These are phyloP conservation scores for Pichia inconspicua DNA, from an alignment of 1,139 yeast species.

Conservation along the genomic window DNA sequence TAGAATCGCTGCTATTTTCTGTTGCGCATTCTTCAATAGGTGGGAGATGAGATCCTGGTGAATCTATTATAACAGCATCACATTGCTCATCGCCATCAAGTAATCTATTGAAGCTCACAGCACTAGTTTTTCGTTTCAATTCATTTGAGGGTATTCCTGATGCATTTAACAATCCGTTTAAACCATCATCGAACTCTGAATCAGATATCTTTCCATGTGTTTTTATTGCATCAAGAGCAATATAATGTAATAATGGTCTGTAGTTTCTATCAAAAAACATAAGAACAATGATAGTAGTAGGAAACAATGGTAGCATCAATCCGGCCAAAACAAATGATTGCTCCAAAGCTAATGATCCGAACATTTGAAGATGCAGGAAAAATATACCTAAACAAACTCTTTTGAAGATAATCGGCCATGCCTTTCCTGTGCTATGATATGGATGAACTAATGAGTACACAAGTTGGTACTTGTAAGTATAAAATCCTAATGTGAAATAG, in stretches of 20 bases:
- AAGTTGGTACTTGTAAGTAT: conserved; percentile 58
- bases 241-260: conserved; percentile 50
- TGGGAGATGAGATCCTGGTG: not conserved
- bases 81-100: conserved; percentile 15
- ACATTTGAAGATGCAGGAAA: conserved; percentile 58
- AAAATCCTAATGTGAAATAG: conserved; percentile 55
- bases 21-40: not conserved
- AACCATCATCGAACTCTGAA: conserved; percentile 17
- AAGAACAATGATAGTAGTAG: conserved; percentile 40
- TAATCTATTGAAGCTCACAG: conserved; percentile 10
- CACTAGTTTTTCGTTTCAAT: conserved; percentile 11
- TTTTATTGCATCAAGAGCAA: conserved; percentile 56
- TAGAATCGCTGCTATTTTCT: conserved; percentile 1
- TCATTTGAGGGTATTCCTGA: conserved; percentile 2
- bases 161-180: conserved; percentile 8
- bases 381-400: conserved; percentile 51
- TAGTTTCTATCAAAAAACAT: conserved; percentile 56
- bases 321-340: conserved; percentile 48
- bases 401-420: conserved; percentile 60
- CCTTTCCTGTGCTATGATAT: conserved; percentile 63
- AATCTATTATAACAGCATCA: conserved; percentile 13
- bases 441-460: conserved; percentile 63
- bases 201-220: conserved; percentile 27
- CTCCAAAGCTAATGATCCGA: conserved; percentile 61
- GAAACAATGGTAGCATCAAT: conserved; percentile 44